Percentiles rank a stretch among this genome's conserved stretches.
Evolutionary conservation across 169 alveolate species (phyloP).

Genomic region (Babesia microti): DNA sequence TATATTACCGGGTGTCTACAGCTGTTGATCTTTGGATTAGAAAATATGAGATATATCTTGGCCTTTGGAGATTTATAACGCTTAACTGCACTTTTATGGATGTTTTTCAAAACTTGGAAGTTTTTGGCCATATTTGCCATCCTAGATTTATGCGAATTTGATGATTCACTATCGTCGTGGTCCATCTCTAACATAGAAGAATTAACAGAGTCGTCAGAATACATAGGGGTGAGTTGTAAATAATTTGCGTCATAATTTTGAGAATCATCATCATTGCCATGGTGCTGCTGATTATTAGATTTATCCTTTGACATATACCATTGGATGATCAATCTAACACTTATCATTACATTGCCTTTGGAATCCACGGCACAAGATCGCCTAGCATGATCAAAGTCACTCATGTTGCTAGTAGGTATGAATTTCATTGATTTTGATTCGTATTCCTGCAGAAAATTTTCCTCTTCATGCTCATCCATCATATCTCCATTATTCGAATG

Average conservation of each 20-base stretch:
- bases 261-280: too few species aligned
- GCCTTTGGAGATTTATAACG: slow-evolving; percentile 9
- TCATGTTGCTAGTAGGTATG: too few species aligned
- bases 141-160: too few species aligned
- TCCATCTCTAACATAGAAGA: neutral
- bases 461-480: too few species aligned
- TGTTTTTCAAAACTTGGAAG: neutral
- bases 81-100: neutral
- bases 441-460: too few species aligned
- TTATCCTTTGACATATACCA: slow-evolving; percentile 27
- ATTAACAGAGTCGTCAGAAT: too few species aligned
- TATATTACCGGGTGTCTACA: slow-evolving; percentile 35
- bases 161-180: slow-evolving; percentile 7
- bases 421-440: too few species aligned
- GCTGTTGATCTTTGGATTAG: slow-evolving; percentile 6
- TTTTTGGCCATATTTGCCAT: slow-evolving; percentile 5
- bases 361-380: slow-evolving; percentile 14
- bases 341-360: slow-evolving; percentile 12
- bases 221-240: too few species aligned
- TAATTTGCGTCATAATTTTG: too few species aligned
- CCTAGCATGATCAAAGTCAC: too few species aligned
- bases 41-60: slow-evolving; percentile 26
- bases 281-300: neutral
- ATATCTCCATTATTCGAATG: too few species aligned
- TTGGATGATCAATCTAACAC: slow-evolving; percentile 30